A percentile compares a stretch with the other conserved stretches of the same genome.
phyloP scores from a whole-genome alignment of 2,329 filamentous ascomycete genomes.

The Neophaeococcomyces aloes region DNA sequence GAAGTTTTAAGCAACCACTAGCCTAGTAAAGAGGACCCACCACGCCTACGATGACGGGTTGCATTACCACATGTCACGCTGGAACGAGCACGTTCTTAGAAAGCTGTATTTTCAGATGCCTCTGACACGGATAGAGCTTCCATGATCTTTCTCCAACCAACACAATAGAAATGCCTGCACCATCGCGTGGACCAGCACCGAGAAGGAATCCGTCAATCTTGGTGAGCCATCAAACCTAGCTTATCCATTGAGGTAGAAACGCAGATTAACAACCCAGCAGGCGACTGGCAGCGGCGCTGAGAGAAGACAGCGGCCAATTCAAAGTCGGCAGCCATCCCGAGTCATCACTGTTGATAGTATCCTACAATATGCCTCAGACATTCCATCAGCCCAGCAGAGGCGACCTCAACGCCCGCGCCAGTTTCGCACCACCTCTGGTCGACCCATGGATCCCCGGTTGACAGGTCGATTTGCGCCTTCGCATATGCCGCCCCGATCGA shows the following conservation, averaged over 20 bases:
- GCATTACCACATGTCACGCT: too few species aligned
- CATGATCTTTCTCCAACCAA: too few species aligned
- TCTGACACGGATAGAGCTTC: background rate
- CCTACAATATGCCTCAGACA: conserved; percentile 84
- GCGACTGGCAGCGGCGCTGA: background rate
- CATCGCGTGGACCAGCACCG: background rate
- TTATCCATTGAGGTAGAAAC: background rate
- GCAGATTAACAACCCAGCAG: background rate
- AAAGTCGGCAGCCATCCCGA: conserved; percentile 46
- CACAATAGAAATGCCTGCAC: background rate
- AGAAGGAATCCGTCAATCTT: conserved; percentile 7
- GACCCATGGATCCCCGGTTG: conserved; percentile 43
- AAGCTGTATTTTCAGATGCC: background rate
- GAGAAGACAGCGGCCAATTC: conserved; percentile 17
- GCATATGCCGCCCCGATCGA: conserved; percentile 71
- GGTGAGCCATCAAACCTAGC: background rate
- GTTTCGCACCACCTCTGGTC: conserved; percentile 25
- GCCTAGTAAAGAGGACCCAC: too few species aligned
- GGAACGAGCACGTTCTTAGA: too few species aligned
- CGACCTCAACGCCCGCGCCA: conserved; percentile 47
- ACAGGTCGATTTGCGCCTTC: conserved; percentile 47
- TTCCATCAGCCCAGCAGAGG: conserved; percentile 85
- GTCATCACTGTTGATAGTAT: conserved; percentile 89
- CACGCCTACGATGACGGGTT: too few species aligned
- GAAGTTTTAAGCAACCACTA: too few species aligned